phyloP scores from a whole-genome alignment of 2,329 filamentous ascomycete species.

The Scolecobasidium constrictum region DNA sequence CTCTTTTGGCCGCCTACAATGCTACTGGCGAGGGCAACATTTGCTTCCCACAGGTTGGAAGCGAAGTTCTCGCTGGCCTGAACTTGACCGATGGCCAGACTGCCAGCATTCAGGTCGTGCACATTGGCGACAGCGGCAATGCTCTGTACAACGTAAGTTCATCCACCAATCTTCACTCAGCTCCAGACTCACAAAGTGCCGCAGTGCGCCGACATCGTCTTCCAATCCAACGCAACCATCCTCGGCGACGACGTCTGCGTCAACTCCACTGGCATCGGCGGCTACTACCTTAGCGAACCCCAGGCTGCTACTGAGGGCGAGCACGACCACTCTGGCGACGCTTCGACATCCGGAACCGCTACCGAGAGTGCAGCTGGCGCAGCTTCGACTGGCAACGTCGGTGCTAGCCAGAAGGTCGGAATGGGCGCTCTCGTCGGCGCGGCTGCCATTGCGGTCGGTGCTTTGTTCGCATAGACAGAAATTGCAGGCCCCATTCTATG shows the following conservation, averaged over 20 bases:
- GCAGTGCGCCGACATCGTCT: conserved; percentile 34
- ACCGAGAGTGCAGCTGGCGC: neutral
- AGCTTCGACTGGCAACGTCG: neutral
- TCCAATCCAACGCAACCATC: conserved; percentile 26
- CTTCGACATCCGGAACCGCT: neutral
- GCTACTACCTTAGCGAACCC: conserved; percentile 12
- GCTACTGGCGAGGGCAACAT: conserved; percentile 38
- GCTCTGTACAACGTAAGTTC: conserved; percentile 32
- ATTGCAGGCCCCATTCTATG: too few relatives aligned
- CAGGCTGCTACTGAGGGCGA: conserved; percentile 1
- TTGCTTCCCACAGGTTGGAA: conserved; percentile 29
- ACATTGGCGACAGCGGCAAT: conserved; percentile 27
- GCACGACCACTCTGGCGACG: conserved; percentile 16
- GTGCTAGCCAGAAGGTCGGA: neutral
- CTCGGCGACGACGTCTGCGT: conserved; percentile 25
- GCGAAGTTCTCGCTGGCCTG: conserved; percentile 16
- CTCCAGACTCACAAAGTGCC: neutral
- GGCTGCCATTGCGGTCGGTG: conserved; percentile 1
- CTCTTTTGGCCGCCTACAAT: conserved; percentile 33
- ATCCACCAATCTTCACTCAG: neutral
- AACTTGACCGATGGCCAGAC: conserved; percentile 24
- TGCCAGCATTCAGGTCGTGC: conserved; percentile 35
- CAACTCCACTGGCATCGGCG: conserved; percentile 29
- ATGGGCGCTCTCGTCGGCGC: conserved; percentile 3
- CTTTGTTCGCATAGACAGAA: conserved; percentile 3